Conservation (phyloP, 495 filamentous ascomycete species). For the Sporormia fimetaria region DNA sequence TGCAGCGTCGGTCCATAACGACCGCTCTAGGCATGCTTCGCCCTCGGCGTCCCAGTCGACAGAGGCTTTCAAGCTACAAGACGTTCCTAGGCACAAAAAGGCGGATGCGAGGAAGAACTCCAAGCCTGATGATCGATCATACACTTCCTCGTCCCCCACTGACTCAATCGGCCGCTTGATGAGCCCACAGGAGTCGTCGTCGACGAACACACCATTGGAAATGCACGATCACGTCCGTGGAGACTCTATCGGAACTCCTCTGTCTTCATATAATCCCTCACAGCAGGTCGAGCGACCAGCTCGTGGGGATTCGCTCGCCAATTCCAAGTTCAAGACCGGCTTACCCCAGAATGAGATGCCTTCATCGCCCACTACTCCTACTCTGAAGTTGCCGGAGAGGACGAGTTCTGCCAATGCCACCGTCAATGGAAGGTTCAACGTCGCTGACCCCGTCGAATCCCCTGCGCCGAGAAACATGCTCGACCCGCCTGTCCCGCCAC, state of each 20-base stretch:
- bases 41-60: conserved; percentile 21
- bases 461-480: conserved; percentile 26
- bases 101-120: conserved; percentile 54
- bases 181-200: conserved; percentile 13
- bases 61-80: conserved; percentile 57
- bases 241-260: conserved; percentile 20
- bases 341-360: conserved; percentile 18
- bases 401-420: conserved; percentile 24
- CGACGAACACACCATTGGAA: not conserved
- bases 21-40: conserved; percentile 31
- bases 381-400: conserved; percentile 23
- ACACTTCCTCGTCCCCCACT: conserved; percentile 8
- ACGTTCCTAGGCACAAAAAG: conserved; percentile 60
- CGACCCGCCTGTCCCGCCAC: conserved; percentile 26
- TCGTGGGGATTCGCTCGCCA: conserved; percentile 46
- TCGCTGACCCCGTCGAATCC: conserved; percentile 33
- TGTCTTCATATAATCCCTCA: conserved; percentile 23
- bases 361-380: conserved; percentile 22
- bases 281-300: conserved; percentile 36
- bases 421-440: conserved; percentile 21
- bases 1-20: conserved; percentile 35
- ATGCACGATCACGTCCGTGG: conserved; percentile 5
- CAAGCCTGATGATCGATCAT: conserved; percentile 28
- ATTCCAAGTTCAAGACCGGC: conserved; percentile 12
- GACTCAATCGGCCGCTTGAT: conserved; percentile 16